Evolutionary conservation across 1,284 basidiomycete genomes (phyloP), one percentile per base, ranked within the genome.

Genomic region (Ganoderma resinaceum): DNA sequence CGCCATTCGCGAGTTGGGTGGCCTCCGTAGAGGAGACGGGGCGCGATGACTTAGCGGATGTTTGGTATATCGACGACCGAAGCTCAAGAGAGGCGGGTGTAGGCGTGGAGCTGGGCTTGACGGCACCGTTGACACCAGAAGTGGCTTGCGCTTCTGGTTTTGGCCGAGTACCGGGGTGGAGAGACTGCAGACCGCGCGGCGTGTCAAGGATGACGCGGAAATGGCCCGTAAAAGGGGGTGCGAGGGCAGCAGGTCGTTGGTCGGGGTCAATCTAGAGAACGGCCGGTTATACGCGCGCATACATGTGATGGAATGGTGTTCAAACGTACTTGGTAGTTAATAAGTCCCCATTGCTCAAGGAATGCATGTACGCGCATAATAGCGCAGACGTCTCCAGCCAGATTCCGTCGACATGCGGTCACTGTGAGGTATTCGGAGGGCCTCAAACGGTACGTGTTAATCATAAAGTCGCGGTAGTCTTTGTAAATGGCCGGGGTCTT

Each of bases 341-440:
- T 93, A 69, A 99, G 85, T 0, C 98, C 97, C 97, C 97, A 99
- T 78, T 99, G 97, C 80, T 99, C 98, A 53, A 99, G 86, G 80
- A 99, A 99, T 20, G 96, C 97, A 80, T 99, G 97, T 0, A 99
- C 97, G 63, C 98, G 90, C 97, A 99, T 98, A 78, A 99, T 95
- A 33, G 96, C 96, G 78, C 98, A 98, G 11, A 99, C 97, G 79
- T 99, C 97, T 66, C 98, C 98, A 3, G 97, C 97, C 70, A 99
- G 81, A 81, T 99, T 99, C 72, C 98, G 85, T 76, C 97, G 83
- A 78, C 97, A 99, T 1, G 97, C 97, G 2, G 97, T 99, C 70
- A 99, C 95, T 9, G 98, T 99, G 67, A 99, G 87, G 78, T 99
- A 99, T 80, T 99, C 97, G 53, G 89, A 89, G 0, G 97, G 98